phyloP scores from a whole-genome alignment of 1,284 basidiomycete genomes.

The Paramarasmius palmivorus region DNA sequence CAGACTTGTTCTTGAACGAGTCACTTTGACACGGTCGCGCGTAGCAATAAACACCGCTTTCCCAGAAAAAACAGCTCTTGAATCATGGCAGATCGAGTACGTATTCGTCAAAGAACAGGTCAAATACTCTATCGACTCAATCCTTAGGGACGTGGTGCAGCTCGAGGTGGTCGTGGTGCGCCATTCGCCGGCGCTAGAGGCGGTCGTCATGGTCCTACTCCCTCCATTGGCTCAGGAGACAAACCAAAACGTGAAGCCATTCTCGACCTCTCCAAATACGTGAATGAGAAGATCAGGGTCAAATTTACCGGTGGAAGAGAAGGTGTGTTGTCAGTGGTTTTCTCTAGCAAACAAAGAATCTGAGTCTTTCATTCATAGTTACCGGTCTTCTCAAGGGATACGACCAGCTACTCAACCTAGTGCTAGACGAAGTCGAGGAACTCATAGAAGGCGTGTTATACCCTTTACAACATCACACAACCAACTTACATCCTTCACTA shows the following conservation, averaged over 20 bases:
- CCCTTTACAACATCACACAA: slow-evolving; percentile 11
- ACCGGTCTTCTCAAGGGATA: slow-evolving; percentile 93
- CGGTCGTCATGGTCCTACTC: slow-evolving; percentile 37
- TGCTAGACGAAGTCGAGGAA: slow-evolving; percentile 88
- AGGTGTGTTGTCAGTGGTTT: slow-evolving; percentile 51
- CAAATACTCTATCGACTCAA: slow-evolving; percentile 33
- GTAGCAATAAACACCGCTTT: too few species aligned
- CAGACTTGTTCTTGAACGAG: neutral
- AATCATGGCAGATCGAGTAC: slow-evolving; percentile 60
- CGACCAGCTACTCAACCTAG: slow-evolving; percentile 96
- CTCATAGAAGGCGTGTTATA: slow-evolving; percentile 58
- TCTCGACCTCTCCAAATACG: slow-evolving; percentile 93
- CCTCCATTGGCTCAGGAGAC: slow-evolving; percentile 58
- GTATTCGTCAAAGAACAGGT: slow-evolving; percentile 21
- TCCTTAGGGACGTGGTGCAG: slow-evolving; percentile 52
- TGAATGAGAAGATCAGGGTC: slow-evolving; percentile 89
- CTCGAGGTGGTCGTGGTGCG: slow-evolving; percentile 43
- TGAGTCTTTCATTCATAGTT: slow-evolving; percentile 51
- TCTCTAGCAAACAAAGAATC: slow-evolving; percentile 1
- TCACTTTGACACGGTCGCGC: slow-evolving; percentile 4
- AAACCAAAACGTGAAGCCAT: slow-evolving; percentile 95
- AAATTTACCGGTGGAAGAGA: slow-evolving; percentile 97
- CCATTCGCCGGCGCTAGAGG: slow-evolving; percentile 32
- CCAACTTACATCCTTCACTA: slow-evolving; percentile 10
- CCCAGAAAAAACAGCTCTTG: slow-evolving; percentile 14